Conservation (phyloP, 2,329 filamentous ascomycete species). For the Pleurostoma richardsiae region DNA sequence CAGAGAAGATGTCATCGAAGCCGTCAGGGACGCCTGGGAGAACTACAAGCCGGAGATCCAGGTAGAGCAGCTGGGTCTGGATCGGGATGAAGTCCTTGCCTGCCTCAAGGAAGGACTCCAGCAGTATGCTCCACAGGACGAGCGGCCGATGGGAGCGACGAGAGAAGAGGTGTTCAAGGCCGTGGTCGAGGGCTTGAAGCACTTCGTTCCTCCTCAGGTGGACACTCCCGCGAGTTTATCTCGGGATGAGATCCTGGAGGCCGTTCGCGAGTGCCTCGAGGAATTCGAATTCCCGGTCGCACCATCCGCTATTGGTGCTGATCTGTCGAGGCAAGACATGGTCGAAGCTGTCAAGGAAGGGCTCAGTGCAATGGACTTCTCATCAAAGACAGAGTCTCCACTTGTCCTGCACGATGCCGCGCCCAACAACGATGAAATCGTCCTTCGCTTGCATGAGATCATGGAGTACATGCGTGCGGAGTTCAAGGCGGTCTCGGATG, state of each 20-base stretch:
- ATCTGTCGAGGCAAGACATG: conserved; percentile 59
- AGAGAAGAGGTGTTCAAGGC: conserved; percentile 82
- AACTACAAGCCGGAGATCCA: conserved; percentile 92
- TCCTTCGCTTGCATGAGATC: conserved; percentile 59
- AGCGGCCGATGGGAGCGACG: conserved; percentile 56
- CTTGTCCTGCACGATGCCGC: conserved; percentile 18
- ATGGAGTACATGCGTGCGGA: conserved; percentile 54
- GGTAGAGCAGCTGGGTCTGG: conserved; percentile 82
- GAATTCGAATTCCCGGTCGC: conserved; percentile 73
- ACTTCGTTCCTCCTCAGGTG: conserved; percentile 70
- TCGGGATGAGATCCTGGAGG: conserved; percentile 76
- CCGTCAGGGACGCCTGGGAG: conserved; percentile 88
- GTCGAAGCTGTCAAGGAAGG: conserved; percentile 55
- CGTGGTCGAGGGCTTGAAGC: conserved; percentile 78
- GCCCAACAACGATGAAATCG: conserved; percentile 42
- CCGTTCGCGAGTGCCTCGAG: conserved; percentile 81
- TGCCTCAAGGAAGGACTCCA: conserved; percentile 83
- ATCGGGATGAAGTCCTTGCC: conserved; percentile 82
- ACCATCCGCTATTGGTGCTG: conserved; percentile 45
- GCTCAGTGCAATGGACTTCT: conserved; percentile 17
- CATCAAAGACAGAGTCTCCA: conserved; percentile 3
- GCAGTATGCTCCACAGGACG: conserved; percentile 58
- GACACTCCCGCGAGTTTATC: conserved; percentile 66
- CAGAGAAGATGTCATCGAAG: conserved; percentile 79
- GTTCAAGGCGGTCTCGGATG: conserved; percentile 55